Evolutionary conservation across 2,329 filamentous ascomycete genomes (phyloP), one percentile per base, ranked within the genome.

Genomic region (Cercospora zeina): DNA sequence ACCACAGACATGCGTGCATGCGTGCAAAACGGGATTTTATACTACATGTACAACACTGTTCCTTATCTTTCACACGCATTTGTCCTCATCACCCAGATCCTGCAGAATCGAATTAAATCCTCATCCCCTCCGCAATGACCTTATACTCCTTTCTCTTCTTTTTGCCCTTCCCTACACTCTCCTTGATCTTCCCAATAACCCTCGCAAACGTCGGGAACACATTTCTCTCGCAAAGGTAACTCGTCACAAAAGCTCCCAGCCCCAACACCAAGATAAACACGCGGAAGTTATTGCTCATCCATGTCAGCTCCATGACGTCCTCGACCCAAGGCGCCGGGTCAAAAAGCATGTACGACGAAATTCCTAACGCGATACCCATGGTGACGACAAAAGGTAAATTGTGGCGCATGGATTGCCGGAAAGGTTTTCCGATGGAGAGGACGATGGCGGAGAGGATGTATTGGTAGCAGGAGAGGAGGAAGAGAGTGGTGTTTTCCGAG

Each of bases 121-220:
- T 64, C 75, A 77, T 89, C 60, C 85, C 80, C 72, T 95, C 89
- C 54, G 83, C 73, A 31, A 97, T 87, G 19, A 91, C 70, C 78
- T 97, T 97, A 74, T 97, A 97, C 78, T 87, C 81, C 77, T 96
- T 96, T 67, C 92, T 84, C 77, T 89, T 86, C 80, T 97, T 97
- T 72, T 81, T 82, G 54, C 83, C 74, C 36, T 8, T 16, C 77
- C 74, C 78, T 53, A 91, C 59, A n/a, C 75, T 77, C 55, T 83
- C 77, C 72, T 87, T 89, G 14, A 83, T 68, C 31, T 78, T 78
- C 1, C 90, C 91, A 59, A 96, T 78, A 51, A 81, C 76, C 64
- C 85, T 86, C 16, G 91, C 89, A 59, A 96, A 68, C 21, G 78
- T 77, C 36, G 87, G 86, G 64, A 97, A 89, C 4, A 95, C 39